Evolutionary conservation across 192 early-diverging fungal species (phyloP), one percentile per base, ranked within the genome.

Genomic region (Linnemannia schmuckeri): DNA sequence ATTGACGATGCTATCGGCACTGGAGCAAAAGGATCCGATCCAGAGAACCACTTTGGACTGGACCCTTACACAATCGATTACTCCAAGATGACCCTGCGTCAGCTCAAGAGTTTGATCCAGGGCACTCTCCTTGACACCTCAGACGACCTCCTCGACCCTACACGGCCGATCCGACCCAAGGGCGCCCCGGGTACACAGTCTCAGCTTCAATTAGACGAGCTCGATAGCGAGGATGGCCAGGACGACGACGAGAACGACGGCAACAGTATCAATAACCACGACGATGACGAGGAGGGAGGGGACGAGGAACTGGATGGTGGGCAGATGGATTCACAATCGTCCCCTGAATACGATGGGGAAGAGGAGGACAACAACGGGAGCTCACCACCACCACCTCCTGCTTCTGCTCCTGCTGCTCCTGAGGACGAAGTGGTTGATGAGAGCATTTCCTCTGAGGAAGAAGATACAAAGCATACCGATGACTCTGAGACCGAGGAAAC

Each of bases 1-100:
- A 44, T 33, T 41, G 37, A 33, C 33, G 85, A 87, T 37, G 47
- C n/a, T 37, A 66, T 74, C n/a, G 79, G 72, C 10, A 87, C 85
- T 5, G 85, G 85, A 15, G 76, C 85, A 35, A 63, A 27, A 20
- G 85, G 79, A 0, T 75, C 80, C 1, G 85, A 87, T 66, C 75
- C 20, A 10, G 84, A 86, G n/a, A 85, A 85, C 74, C 61, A 85
- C 38, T 76, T 69, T 41, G 30, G 72, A 6, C 78, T 86, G 6
- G 79, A 77, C 40, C 37, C 68, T 0, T 10, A 35, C 9, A 8
- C 71, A 6, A 10, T 3, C 12, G 70, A 74, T 15, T 81, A 80
- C 18, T 54, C 79, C 0, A 5, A 49, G 15, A 71, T 83, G 72
- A 41, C 76, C 18, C 33, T 77, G 20, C 22, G 41, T 7, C 24